These are phyloP conservation scores for Phytopythium kandeliae DNA, from an alignment of 352 stramenopile species.

Conservation along the genomic window DNA sequence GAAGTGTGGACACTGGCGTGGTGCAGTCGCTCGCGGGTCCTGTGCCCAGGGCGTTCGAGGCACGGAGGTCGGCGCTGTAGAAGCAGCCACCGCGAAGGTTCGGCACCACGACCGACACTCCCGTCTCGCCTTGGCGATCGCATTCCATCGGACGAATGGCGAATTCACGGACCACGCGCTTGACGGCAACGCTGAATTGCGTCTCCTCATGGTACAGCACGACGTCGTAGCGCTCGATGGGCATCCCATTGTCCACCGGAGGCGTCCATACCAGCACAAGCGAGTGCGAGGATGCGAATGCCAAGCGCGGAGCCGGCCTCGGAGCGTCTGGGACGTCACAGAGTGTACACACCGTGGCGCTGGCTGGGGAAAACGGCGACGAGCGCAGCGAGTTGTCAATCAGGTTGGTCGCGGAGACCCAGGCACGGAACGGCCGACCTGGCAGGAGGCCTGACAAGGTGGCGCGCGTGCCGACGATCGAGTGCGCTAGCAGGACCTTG, in stretches of 20 bases:
- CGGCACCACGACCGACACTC: constrained; percentile 14
- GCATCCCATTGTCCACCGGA: constrained; percentile 45
- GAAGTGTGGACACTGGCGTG: constrained; percentile 27
- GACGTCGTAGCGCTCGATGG: constrained; percentile 41
- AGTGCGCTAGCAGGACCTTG: constrained; percentile 38
- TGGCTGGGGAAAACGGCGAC: constrained; percentile 39
- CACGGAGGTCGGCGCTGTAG: constrained; percentile 41
- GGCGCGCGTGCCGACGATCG: constrained; percentile 42
- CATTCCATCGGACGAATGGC: constrained; percentile 17
- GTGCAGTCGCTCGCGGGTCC: constrained; percentile 34
- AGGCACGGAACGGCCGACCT: constrained; percentile 29
- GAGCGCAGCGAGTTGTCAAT: constrained; percentile 47
- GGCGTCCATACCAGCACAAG: constrained; percentile 27
- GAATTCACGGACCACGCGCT: constrained; percentile 33
- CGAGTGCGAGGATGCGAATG: constrained; percentile 28
- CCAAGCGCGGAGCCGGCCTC: constrained; percentile 13
- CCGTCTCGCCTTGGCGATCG: neutral
- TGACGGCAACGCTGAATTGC: constrained; percentile 50
- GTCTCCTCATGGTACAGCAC: constrained; percentile 44
- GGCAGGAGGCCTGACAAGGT: constrained; percentile 31
- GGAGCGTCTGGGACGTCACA: constrained; percentile 44
- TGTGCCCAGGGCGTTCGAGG: constrained; percentile 38
- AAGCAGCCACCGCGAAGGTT: constrained; percentile 35
- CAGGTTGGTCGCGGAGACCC: constrained; percentile 56
- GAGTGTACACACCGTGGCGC: constrained; percentile 25